Evolutionary conservation across 805 yeast genomes (phyloP).

Genomic region (Ogataea parapolymorpha): DNA sequence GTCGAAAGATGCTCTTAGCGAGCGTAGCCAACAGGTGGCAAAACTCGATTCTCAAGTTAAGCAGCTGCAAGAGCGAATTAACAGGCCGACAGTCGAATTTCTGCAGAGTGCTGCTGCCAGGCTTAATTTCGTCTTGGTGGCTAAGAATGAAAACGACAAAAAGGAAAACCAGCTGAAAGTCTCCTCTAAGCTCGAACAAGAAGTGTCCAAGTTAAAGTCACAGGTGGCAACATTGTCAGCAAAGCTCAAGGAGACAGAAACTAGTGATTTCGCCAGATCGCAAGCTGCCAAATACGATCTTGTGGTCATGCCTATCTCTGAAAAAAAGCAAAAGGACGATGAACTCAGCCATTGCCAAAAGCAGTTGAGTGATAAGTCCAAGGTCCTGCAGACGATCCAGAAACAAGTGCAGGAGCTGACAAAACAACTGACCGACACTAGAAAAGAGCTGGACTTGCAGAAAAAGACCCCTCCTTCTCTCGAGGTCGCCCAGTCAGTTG

Average conservation of each 20-base stretch:
- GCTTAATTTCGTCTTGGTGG: conserved; percentile 6
- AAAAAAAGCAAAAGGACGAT: background rate
- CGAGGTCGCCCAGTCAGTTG: conserved; percentile 1
- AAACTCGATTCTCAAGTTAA: background rate
- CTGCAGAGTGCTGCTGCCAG: conserved; percentile 22
- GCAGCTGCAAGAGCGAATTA: conserved; percentile 11
- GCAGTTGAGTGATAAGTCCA: background rate
- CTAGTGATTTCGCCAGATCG: conserved; percentile 1
- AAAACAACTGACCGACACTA: background rate
- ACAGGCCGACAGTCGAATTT: conserved; percentile 27
- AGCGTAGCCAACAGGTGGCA: too few species aligned
- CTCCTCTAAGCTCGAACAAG: background rate
- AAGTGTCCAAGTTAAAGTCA: background rate
- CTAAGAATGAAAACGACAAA: conserved; percentile 1
- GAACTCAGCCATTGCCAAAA: background rate
- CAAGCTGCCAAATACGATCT: conserved; percentile 7
- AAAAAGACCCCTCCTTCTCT: background rate
- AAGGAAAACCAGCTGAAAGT: background rate
- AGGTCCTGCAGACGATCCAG: background rate
- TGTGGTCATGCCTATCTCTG: conserved; percentile 12
- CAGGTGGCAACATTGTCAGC: background rate
- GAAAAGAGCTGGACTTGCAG: background rate
- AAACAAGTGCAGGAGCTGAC: background rate
- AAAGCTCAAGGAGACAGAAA: conserved; percentile 11
- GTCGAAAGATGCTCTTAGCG: too few species aligned